These are phyloP conservation scores for Colletotrichum siamense DNA, from an alignment of 2,329 filamentous ascomycete species.

Conservation along the genomic window DNA sequence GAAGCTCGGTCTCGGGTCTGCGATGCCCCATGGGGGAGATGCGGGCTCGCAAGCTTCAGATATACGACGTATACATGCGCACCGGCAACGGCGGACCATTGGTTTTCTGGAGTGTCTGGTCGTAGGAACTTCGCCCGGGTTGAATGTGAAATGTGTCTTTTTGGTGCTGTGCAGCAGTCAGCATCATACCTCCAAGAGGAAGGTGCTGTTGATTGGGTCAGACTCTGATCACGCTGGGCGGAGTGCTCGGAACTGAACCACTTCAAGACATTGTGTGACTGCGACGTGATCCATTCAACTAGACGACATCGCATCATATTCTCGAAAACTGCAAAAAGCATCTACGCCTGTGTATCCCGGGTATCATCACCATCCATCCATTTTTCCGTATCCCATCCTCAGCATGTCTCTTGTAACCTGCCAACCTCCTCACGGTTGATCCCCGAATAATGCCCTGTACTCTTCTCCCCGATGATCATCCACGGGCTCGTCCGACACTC, in stretches of 20 bases:
- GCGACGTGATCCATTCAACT: background rate
- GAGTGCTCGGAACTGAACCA: background rate
- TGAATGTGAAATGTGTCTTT: background rate
- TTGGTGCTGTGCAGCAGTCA: background rate
- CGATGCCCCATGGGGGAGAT: background rate
- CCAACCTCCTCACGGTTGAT: conserved; percentile 34
- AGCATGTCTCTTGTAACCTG: conserved; percentile 23
- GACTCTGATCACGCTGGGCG: background rate
- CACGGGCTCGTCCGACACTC: conserved; percentile 54
- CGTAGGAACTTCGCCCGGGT: accelerated
- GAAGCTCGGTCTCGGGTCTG: background rate
- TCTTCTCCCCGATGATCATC: conserved; percentile 50
- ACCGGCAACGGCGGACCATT: background rate
- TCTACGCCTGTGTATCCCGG: background rate
- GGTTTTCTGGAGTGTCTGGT: background rate
- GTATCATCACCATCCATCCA: background rate
- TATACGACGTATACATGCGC: background rate
- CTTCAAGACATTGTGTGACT: background rate
- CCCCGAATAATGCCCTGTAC: conserved; percentile 39
- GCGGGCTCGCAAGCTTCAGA: background rate
- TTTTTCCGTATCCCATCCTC: background rate
- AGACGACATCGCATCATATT: background rate
- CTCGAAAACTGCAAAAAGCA: background rate
- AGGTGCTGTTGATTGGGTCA: background rate
- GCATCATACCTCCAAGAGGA: background rate